Conservation (phyloP, 2,329 filamentous ascomycete species). For the Cylindrodendrum hubeiense region DNA sequence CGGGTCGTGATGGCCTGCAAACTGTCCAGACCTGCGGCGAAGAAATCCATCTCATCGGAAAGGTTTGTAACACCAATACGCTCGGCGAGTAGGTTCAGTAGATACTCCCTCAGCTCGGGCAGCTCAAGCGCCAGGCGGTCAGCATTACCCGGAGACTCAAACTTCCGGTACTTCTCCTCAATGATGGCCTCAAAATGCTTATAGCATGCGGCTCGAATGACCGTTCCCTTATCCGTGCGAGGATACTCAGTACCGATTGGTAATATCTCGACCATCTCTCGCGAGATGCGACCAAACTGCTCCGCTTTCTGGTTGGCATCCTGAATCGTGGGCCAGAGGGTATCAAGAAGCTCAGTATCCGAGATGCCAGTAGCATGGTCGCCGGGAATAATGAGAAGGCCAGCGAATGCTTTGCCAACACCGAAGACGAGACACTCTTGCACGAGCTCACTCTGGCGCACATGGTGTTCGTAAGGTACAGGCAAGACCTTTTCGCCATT, state of each 20-base stretch:
- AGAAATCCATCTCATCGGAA: constrained; percentile 65
- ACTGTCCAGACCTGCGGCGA: constrained; percentile 67
- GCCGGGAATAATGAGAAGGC: constrained; percentile 64
- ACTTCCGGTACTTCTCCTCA: constrained; percentile 50
- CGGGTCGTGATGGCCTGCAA: constrained; percentile 68
- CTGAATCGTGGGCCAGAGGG: constrained; percentile 62
- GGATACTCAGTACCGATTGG: constrained; percentile 58
- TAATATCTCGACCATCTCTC: constrained; percentile 65
- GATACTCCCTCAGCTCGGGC: constrained; percentile 48
- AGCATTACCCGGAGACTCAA: constrained; percentile 5
- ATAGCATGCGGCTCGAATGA: constrained; percentile 63
- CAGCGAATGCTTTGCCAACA: constrained; percentile 62
- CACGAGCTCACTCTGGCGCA: constrained; percentile 64
- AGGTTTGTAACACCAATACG: constrained; percentile 13
- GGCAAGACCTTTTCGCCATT: constrained; percentile 62
- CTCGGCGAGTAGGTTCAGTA: constrained; percentile 46
- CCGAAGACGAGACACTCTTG: constrained; percentile 69
- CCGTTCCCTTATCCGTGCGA: constrained; percentile 64
- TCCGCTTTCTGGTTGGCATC: constrained; percentile 61
- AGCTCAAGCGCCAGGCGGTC: constrained; percentile 19
- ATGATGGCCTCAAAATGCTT: constrained; percentile 57
- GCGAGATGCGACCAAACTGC: constrained; percentile 65
- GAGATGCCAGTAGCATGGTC: constrained; percentile 54
- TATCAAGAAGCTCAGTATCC: constrained; percentile 58
- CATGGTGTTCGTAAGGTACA: constrained; percentile 61